phyloP scores from a whole-genome alignment of 345 rosid genomes.

The Bruguiera gymnorhiza region DNA sequence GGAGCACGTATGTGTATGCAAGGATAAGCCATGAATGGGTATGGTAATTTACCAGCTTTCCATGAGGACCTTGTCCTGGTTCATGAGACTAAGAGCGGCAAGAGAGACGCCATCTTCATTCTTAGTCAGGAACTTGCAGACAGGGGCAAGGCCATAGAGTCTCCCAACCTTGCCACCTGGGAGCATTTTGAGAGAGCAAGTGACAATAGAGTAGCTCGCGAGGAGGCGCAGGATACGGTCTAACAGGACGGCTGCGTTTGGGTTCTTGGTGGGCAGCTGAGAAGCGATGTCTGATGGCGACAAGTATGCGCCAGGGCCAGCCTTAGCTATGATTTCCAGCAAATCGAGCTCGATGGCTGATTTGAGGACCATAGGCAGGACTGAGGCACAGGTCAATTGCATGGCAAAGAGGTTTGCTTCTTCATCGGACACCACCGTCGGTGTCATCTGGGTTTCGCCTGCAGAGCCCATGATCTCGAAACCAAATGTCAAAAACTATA shows the following conservation, averaged over 20 bases:
- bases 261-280: constrained; percentile 67
- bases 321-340: constrained; percentile 74
- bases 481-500: background rate
- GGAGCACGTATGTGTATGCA: too few relatives aligned
- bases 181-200: constrained; percentile 38
- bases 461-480: constrained; percentile 51
- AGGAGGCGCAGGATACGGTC: constrained; percentile 74
- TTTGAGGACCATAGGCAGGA: constrained; percentile 82
- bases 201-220: constrained; percentile 60
- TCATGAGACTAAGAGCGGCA: constrained; percentile 70
- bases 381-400: constrained; percentile 69
- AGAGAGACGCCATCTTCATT: constrained; percentile 79
- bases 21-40: background rate
- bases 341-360: constrained; percentile 86
- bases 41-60: constrained; percentile 66
- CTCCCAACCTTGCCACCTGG: constrained; percentile 51
- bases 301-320: constrained; percentile 45
- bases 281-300: constrained; percentile 66
- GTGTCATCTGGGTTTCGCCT: constrained; percentile 67
- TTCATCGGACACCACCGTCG: constrained; percentile 62
- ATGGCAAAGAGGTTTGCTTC: constrained; percentile 71
- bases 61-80: constrained; percentile 89
- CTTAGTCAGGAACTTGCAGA: constrained; percentile 71
- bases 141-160: constrained; percentile 72
- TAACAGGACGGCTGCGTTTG: constrained; percentile 67